A percentile compares a stretch with the other conserved stretches of the same genome.
These are phyloP conservation scores for Aspergillus jensenii DNA, from an alignment of 2,329 filamentous ascomycete genomes.

Conservation along the genomic window DNA sequence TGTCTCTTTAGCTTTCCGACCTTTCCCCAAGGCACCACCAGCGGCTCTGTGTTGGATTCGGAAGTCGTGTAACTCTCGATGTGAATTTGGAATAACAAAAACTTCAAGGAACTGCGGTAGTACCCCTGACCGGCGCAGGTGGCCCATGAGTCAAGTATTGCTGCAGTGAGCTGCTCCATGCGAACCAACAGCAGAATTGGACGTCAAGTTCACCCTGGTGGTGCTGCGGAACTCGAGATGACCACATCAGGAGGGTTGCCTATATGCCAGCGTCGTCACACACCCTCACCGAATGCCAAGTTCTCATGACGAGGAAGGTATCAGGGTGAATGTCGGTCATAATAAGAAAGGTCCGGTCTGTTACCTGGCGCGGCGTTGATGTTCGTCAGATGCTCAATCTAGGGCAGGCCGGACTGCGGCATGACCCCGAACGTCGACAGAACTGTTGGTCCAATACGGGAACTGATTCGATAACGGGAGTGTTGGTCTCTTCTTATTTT, in stretches of 20 bases:
- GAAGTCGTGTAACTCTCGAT: constrained; percentile 8
- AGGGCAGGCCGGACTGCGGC: constrained; percentile 18
- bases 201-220: constrained; percentile 2
- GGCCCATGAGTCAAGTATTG: constrained; percentile 15
- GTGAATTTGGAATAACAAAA: constrained; percentile 16
- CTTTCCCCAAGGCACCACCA: constrained; percentile 2
- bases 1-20: constrained; percentile 12
- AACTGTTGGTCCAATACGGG: constrained; percentile 20
- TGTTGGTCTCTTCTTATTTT: constrained; percentile 15
- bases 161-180: constrained; percentile 9
- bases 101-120: constrained; percentile 16
- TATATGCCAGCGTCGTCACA: constrained; percentile 7
- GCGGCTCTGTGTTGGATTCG: constrained; percentile 14
- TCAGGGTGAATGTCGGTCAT: constrained; percentile 6
- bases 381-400: constrained; percentile 23
- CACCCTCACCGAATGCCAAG: constrained; percentile 6
- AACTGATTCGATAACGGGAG: constrained; percentile 24
- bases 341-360: constrained; percentile 10
- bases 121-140: constrained; percentile 18
- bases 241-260: constrained; percentile 11
- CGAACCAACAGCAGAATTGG: constrained; percentile 7
- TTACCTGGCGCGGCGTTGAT: constrained; percentile 15
- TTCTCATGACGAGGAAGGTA: constrained; percentile 15
- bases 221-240: constrained; percentile 13
- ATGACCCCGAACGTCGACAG: constrained; percentile 18